Evolutionary conservation across 192 early-diverging fungal genomes (phyloP).

Genomic region (Linnemannia exigua): DNA sequence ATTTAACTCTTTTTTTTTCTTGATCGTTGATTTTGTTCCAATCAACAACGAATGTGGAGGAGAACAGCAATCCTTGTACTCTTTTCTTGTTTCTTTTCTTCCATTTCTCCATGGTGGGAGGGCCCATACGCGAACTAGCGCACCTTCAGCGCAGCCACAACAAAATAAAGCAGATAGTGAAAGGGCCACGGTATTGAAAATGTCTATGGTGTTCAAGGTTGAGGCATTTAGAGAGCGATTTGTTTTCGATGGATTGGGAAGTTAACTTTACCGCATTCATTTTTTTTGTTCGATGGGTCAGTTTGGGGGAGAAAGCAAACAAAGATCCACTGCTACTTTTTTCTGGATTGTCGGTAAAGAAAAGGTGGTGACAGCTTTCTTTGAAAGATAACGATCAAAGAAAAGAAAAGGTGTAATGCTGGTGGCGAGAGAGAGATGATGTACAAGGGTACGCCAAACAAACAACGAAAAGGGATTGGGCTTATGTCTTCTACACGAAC

Average conservation of each 20-base stretch:
- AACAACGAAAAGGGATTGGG: neutral
- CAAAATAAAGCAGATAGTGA: neutral
- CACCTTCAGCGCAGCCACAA: neutral
- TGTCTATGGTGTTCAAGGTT: neutral
- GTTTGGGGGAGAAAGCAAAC: neutral
- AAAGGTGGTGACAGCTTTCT: neutral
- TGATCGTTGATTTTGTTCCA: neutral
- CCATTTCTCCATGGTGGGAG: constrained; percentile 1
- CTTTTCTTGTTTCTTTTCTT: neutral
- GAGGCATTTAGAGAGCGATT: neutral
- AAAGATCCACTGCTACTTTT: neutral
- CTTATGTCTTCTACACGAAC: neutral
- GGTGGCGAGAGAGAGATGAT: neutral
- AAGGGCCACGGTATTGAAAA: neutral
- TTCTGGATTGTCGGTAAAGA: neutral
- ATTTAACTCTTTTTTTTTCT: neutral
- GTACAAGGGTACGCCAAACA: neutral
- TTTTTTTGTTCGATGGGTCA: too few relatives aligned
- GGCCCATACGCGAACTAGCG: neutral
- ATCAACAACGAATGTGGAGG: neutral
- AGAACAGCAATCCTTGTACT: neutral
- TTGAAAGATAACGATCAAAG: neutral
- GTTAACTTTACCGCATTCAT: neutral
- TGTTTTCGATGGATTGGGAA: neutral
- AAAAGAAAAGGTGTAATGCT: neutral